These are phyloP conservation scores for Xylaria sp. DNA, from an alignment of 495 filamentous ascomycete species.

Conservation along the genomic window DNA sequence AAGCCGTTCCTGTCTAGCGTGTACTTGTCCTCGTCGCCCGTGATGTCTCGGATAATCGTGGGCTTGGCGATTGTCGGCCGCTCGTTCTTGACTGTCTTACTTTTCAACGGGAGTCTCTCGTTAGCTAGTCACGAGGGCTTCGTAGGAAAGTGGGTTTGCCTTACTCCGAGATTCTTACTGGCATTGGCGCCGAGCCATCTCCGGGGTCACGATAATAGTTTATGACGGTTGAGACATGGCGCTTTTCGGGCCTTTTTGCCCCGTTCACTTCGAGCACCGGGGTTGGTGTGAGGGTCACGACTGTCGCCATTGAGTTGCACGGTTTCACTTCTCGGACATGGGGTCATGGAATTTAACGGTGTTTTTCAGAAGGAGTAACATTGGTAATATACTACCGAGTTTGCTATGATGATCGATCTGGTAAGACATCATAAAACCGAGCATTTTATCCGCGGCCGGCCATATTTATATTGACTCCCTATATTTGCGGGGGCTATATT, in stretches of 20 bases:
- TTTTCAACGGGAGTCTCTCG: not conserved
- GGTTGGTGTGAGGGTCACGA: not conserved
- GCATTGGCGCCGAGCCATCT: constrained; percentile 64
- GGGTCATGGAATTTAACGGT: not conserved
- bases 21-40: constrained; percentile 45
- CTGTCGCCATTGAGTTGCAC: constrained; percentile 12
- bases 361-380: not conserved
- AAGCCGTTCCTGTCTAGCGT: constrained; percentile 50
- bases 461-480: constrained; percentile 14
- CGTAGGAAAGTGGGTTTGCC: not conserved
- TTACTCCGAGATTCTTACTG: constrained; percentile 56
- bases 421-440: not conserved
- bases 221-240: constrained; percentile 59
- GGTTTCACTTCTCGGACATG: not conserved
- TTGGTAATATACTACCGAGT: not conserved
- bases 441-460: constrained; percentile 24
- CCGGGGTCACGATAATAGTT: constrained; percentile 68
- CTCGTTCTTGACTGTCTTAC: constrained; percentile 53
- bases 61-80: constrained; percentile 51
- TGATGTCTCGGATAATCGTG: constrained; percentile 48
- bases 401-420: not conserved
- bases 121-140: not conserved
- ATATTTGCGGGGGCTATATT: constrained; percentile 15
- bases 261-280: not conserved
- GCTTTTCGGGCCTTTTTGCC: constrained; percentile 16